Conservation (phyloP, 495 filamentous ascomycete genomes). For the Rhypophila decipiens region DNA sequence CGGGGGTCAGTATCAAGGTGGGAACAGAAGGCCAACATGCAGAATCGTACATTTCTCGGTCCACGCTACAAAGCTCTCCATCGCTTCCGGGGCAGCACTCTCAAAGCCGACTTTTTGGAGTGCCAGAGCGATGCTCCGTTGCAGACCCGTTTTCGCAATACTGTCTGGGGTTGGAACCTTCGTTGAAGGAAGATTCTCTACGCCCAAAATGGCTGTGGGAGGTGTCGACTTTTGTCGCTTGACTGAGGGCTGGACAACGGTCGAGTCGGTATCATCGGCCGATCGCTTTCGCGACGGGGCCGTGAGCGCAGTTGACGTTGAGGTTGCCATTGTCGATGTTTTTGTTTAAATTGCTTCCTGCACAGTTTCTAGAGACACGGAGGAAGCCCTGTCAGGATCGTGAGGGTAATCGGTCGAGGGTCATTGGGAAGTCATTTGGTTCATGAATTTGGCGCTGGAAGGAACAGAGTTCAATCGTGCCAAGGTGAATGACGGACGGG, state of each 20-base stretch:
- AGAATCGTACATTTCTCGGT: slow-evolving; percentile 32
- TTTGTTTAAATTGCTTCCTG: slow-evolving; percentile 1
- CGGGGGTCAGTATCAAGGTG: slow-evolving; percentile 10
- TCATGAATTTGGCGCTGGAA: too few species aligned
- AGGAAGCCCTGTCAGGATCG: too few species aligned
- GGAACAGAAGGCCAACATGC: neutral
- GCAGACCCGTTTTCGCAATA: slow-evolving; percentile 30
- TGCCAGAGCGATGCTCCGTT: slow-evolving; percentile 31
- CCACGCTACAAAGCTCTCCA: slow-evolving; percentile 35
- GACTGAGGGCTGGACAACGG: slow-evolving; percentile 7
- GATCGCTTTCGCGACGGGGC: slow-evolving; percentile 22
- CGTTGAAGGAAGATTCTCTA: neutral
- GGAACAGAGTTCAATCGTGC: too few species aligned
- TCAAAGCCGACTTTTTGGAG: slow-evolving; percentile 39
- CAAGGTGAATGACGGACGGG: too few species aligned
- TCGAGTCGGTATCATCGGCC: slow-evolving; percentile 13
- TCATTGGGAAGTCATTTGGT: too few species aligned
- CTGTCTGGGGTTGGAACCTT: slow-evolving; percentile 15
- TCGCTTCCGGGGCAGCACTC: slow-evolving; percentile 28
- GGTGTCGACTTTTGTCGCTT: slow-evolving; percentile 28
- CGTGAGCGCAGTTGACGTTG: slow-evolving; percentile 13
- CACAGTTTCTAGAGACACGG: slow-evolving; percentile 4
- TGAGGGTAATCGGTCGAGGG: too few species aligned
- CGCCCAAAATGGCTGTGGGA: slow-evolving; percentile 1
- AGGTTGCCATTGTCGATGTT: slow-evolving; percentile 6